Percentiles rank a stretch among this genome's conserved stretches.
Conservation (phyloP, 257 asterid species). For the Gentiana dahurica region DNA sequence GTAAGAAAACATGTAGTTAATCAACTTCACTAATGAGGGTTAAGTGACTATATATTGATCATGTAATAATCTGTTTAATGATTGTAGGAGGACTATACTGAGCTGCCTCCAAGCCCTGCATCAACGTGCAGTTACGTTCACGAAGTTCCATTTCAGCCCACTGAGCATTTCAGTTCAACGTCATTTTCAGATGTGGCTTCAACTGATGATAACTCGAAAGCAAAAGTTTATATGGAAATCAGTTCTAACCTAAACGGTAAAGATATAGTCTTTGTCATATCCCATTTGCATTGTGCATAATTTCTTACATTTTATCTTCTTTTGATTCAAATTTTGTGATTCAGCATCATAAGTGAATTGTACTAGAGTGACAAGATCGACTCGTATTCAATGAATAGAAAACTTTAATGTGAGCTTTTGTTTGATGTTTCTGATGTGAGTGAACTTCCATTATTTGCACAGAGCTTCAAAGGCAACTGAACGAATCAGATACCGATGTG, state of each 20-base stretch:
- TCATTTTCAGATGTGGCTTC: slow-evolving; percentile 49
- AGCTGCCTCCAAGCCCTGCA: slow-evolving; percentile 99
- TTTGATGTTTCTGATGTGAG: too few relatives aligned
- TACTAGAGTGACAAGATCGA: too few relatives aligned
- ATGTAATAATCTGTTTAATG: background rate
- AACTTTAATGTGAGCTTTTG: too few relatives aligned
- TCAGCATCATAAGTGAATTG: too few relatives aligned
- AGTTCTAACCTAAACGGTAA: slow-evolving; percentile 80
- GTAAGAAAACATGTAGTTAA: slow-evolving; percentile 38
- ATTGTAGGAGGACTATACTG: slow-evolving; percentile 77
- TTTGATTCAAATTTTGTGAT: too few relatives aligned
- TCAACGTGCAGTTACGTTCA: slow-evolving; percentile 77
- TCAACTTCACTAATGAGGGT: background rate
- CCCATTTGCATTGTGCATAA: too few relatives aligned
- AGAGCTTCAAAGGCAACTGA: slow-evolving; percentile 76
- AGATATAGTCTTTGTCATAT: too few relatives aligned
- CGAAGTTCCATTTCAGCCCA: slow-evolving; percentile 66
- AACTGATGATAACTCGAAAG: slow-evolving; percentile 52
- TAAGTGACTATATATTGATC: background rate
- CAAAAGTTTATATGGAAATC: slow-evolving; percentile 69
- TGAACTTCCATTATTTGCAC: slow-evolving; percentile 2
- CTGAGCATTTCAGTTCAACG: slow-evolving; percentile 57
- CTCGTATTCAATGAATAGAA: too few relatives aligned
- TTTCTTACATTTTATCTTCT: too few relatives aligned
- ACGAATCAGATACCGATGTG: slow-evolving; percentile 49